These are phyloP conservation scores for Blepharisma stoltei DNA, from an alignment of 73 alveolate genomes.

Conservation along the genomic window DNA sequence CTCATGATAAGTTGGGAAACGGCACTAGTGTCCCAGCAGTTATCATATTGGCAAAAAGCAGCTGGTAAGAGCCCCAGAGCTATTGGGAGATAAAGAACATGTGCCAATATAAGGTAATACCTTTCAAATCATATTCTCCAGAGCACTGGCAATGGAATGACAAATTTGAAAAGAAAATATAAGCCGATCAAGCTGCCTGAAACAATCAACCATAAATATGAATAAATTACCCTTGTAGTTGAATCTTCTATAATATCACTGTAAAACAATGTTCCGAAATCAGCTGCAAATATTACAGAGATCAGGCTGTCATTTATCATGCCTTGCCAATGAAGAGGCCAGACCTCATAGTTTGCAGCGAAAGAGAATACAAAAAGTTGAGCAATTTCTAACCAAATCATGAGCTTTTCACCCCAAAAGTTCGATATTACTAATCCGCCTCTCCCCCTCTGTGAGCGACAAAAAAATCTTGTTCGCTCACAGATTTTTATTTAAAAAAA, in stretches of 20 bases:
- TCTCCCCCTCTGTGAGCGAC: too few relatives aligned
- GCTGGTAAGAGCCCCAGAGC: not conserved
- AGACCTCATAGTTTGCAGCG: conserved; percentile 12
- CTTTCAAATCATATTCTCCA: not conserved
- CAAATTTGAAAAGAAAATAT: not conserved
- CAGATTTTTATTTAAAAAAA: too few relatives aligned
- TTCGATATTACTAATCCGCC: not conserved
- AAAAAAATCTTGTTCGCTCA: too few relatives aligned
- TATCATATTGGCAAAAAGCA: not conserved
- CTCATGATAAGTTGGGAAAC: not conserved
- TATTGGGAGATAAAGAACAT: not conserved
- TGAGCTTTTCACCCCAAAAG: not conserved
- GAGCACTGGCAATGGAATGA: not conserved
- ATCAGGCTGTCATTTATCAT: not conserved
- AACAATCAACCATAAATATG: not conserved
- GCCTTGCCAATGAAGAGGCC: conserved; percentile 13
- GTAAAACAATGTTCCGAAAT: not conserved
- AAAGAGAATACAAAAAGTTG: not conserved
- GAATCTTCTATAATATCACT: not conserved
- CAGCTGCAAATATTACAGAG: not conserved
- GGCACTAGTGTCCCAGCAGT: not conserved
- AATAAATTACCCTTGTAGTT: not conserved
- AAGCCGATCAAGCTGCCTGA: not conserved
- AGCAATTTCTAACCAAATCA: not conserved
- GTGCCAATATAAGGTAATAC: not conserved